Evolutionary conservation across 2,329 filamentous ascomycete genomes (phyloP).

Genomic region (Ilyonectria robusta): DNA sequence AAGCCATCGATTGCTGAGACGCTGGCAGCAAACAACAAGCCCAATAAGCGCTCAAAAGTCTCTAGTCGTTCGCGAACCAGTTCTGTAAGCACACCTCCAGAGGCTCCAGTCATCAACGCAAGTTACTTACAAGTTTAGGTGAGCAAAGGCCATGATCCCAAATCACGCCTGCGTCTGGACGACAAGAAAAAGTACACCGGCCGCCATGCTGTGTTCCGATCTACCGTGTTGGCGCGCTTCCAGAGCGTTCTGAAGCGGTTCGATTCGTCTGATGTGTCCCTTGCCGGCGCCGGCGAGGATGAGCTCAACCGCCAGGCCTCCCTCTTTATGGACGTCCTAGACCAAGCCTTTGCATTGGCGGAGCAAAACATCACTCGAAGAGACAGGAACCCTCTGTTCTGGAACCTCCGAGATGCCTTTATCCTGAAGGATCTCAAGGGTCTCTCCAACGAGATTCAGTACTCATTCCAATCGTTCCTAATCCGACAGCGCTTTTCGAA

Average conservation of each 20-base stretch:
- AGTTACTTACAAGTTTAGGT: slow-evolving; percentile 41
- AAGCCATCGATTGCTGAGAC: not conserved
- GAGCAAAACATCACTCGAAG: slow-evolving; percentile 54
- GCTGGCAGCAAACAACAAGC: not conserved
- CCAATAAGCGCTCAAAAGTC: slow-evolving; percentile 24
- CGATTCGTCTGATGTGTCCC: slow-evolving; percentile 39
- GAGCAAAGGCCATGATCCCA: slow-evolving; percentile 53
- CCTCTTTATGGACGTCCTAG: slow-evolving; percentile 62
- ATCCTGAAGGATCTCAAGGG: slow-evolving; percentile 65
- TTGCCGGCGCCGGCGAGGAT: slow-evolving; percentile 50
- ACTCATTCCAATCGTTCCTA: slow-evolving; percentile 77
- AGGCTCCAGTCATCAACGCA: not conserved
- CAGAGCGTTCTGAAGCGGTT: slow-evolving; percentile 51
- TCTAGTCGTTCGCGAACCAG: slow-evolving; percentile 36
- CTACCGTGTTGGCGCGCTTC: slow-evolving; percentile 55
- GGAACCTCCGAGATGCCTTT: slow-evolving; percentile 72
- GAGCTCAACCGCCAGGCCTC: slow-evolving; percentile 61
- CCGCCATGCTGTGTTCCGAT: slow-evolving; percentile 52
- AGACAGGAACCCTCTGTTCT: slow-evolving; percentile 68
- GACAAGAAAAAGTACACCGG: slow-evolving; percentile 45
- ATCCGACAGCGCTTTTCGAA: slow-evolving; percentile 70
- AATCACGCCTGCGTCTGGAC: slow-evolving; percentile 49
- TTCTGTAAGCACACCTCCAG: slow-evolving; percentile 45
- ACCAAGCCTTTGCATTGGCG: slow-evolving; percentile 62
- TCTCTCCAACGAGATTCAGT: slow-evolving; percentile 72